Evolutionary conservation across 805 yeast genomes (phyloP), one percentile per base, ranked within the genome.

Genomic region (Saturnispora besseyi): DNA sequence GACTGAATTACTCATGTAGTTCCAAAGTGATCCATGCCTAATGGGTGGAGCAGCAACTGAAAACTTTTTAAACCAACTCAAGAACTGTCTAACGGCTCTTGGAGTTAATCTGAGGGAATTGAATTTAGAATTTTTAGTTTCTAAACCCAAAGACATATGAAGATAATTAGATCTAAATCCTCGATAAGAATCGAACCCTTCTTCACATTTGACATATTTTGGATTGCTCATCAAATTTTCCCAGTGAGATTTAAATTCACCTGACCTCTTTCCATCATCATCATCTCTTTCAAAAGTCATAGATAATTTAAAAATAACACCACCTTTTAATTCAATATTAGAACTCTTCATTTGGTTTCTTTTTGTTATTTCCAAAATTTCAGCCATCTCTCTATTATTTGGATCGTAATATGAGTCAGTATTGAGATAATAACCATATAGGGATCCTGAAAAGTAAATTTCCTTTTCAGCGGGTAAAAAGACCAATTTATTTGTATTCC

Each of bases 61-160:
- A 64, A 90, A 90, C 56, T 86, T 72, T 32, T 69, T 70, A 90
- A 96, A 89, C 97, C 97, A 91, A 4, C 65, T 60, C 55, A 79
- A 77, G 66, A 91, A 88, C 51, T 78, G 83, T 13, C 67, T 60
- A 55, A 90, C 69, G 0, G 81, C 75, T 5, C 68, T 71, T 1
- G 96, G 95, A 3, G 87, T 73, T 42, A 91, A 66, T 61, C 88
- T 93, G 41, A 87, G 72, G 0, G 87, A 71, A 64, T 89, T 90
- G 55, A 79, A 76, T 4, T 75, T 59, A 6, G 58, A 50, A 12
- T 47, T 46, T 4, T 50, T 51, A 5, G 62, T 50, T 1, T 57
- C 44, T 12, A 70, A 64, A n/a, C 81, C 73, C 34, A 84, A 66
- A 0, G 87, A 79, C 73, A 84, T 64, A 62, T 88, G 96, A 11